These are phyloP conservation scores for Mucor ambiguus DNA, from an alignment of 371 early-diverging fungal genomes.

Conservation along the genomic window DNA sequence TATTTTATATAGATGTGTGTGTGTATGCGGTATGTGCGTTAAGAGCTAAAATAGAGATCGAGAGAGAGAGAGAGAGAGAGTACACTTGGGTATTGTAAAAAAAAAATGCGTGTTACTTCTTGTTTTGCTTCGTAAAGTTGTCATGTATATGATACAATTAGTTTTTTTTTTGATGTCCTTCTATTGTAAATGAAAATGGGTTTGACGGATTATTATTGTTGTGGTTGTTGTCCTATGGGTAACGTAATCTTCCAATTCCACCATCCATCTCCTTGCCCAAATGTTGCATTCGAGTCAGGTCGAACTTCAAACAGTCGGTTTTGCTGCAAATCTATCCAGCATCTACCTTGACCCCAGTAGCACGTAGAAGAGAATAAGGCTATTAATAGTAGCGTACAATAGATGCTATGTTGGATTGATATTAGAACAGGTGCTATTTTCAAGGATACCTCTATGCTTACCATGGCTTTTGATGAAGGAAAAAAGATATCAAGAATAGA, in stretches of 20 bases:
- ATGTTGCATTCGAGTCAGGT: constrained; percentile 46
- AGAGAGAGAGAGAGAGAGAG: neutral
- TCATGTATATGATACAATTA: constrained; percentile 1
- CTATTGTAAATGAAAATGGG: neutral
- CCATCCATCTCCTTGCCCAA: constrained; percentile 53
- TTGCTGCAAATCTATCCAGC: constrained; percentile 65
- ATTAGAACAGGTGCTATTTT: neutral
- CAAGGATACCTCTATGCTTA: constrained; percentile 24
- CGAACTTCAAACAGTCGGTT: constrained; percentile 45
- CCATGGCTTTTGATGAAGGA: constrained; percentile 70
- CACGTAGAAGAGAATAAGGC: constrained; percentile 67
- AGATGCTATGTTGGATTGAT: constrained; percentile 43
- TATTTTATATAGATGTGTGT: neutral
- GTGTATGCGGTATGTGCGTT: constrained; percentile 3
- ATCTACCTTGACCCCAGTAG: constrained; percentile 72
- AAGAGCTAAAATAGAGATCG: neutral
- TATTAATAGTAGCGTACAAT: constrained; percentile 63
- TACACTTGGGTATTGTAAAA: neutral
- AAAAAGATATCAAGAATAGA: constrained; percentile 63
- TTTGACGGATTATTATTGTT: neutral
- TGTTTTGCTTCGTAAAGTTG: neutral
- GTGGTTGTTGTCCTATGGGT: constrained; percentile 33
- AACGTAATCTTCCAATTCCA: constrained; percentile 55
- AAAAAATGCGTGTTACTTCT: neutral
- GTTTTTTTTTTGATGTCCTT: neutral